Base-by-base conservation (phyloP, 2,329 filamentous ascomycete genomes). In the Fusarium tricinctum region DNA sequence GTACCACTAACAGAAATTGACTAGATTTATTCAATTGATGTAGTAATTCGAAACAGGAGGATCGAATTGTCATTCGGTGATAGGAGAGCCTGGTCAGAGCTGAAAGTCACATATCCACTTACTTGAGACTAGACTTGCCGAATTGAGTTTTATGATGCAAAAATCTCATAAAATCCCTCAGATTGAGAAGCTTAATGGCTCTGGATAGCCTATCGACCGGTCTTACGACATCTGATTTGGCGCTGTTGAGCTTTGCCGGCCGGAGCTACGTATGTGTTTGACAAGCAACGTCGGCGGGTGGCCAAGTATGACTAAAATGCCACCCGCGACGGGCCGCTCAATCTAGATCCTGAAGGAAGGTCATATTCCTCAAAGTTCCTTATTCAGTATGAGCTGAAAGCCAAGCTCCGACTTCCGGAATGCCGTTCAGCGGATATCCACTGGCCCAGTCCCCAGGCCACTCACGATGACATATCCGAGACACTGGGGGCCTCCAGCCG, bases 301-400 rank as follows among this genome's bases (percentile, higher is more conserved):
- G 30, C 10, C 1, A 26, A 9, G 20, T 14, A 45, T 46, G 7
- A 38, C 33, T n/a, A 38, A 19, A 19, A 38, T 4, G 14, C 20
- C 28, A 19, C 33, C 14, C 59, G 59, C 51, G 20, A 58, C 64
- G 64, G 64, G 39, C 64, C 64, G 64, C 17, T 6, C 13, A 3
- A 28, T 65, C 48, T 59, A 64, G 22, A 50, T 49, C 48, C 20
- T 23, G 49, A 40, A 14, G 7, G 49, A 40, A 14, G 7, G 19
- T 14, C 20, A 44, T 8, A 15, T 28, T 15, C 14, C 39, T 23
- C 26, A 39, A 30, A 28, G 50, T 32, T 8, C n/a, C 2, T 0
- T 15, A 26, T 13, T 32, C 17, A n/a, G 20, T n/a, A 13, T 5
- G 20, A 45, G 47, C 8, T 15, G 17, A 19, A 4, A 33, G 63